Evolutionary conservation across 2,329 filamentous ascomycete species (phyloP).

Genomic region (Xylaria sp.): DNA sequence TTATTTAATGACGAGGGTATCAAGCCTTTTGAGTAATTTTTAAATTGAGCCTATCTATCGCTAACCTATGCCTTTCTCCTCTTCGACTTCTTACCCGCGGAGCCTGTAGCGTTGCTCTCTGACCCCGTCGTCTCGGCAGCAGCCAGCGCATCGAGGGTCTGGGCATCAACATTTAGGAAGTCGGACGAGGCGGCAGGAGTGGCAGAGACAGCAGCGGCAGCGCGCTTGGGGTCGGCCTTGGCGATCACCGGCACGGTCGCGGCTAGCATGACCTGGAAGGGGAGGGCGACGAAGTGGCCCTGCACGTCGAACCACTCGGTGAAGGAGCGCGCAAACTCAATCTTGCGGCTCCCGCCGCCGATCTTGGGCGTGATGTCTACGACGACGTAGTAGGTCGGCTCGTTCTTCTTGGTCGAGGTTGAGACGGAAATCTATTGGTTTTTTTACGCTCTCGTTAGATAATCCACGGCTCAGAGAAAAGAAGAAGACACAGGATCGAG

Average conservation of each 20-base stretch:
- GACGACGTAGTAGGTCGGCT: conserved; percentile 81
- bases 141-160: conserved; percentile 60
- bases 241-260: conserved; percentile 74
- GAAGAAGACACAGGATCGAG: background rate
- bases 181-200: conserved; percentile 36
- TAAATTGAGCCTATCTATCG: conserved; percentile 20
- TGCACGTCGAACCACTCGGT: conserved; percentile 79
- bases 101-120: conserved; percentile 34
- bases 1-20: conserved; percentile 30
- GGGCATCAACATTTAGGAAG: conserved; percentile 55
- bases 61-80: conserved; percentile 49
- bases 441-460: background rate
- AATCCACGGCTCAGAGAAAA: background rate
- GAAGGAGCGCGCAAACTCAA: conserved; percentile 73
- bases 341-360: conserved; percentile 53
- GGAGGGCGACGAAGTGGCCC: conserved; percentile 77
- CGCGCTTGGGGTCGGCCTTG: conserved; percentile 70
- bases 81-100: conserved; percentile 48
- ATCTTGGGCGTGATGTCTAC: conserved; percentile 64
- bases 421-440: conserved; percentile 73
- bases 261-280: conserved; percentile 83
- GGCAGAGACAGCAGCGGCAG: conserved; percentile 47
- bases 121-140: conserved; percentile 45
- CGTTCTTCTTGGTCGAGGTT: conserved; percentile 80
- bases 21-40: conserved; percentile 24